Evolutionary conservation across 148 eudicot species (phyloP).

Genomic region (Tetragonia tetragonoides): DNA sequence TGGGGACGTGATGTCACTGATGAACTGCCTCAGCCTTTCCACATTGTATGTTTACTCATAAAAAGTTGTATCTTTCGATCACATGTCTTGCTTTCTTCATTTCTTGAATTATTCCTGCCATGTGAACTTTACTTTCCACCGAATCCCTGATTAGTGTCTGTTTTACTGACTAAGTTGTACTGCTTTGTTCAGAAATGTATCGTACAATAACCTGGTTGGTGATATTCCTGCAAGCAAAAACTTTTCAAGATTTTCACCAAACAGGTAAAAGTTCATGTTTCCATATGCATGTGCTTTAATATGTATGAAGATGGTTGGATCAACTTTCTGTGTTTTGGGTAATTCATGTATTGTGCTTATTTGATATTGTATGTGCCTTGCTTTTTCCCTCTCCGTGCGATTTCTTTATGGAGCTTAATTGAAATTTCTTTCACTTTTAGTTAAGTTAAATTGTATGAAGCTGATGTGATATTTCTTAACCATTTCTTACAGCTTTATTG

Average conservation of each 20-base stretch:
- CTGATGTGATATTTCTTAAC: neutral
- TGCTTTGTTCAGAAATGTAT: conserved; percentile 64
- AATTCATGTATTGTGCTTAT: neutral
- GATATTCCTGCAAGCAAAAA: conserved; percentile 76
- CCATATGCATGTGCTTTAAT: neutral
- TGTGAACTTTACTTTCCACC: neutral
- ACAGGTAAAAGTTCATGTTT: conserved; percentile 45
- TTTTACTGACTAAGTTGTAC: neutral
- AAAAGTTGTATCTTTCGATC: neutral
- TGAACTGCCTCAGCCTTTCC: conserved; percentile 73
- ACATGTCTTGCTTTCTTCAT: neutral
- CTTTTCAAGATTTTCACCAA: conserved; percentile 84
- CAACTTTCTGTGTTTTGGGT: neutral
- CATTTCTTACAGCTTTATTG: conserved; percentile 56
- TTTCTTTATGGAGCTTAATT: neutral
- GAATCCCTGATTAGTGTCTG: too few species aligned
- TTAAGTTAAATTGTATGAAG: too few species aligned
- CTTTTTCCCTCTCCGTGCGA: neutral
- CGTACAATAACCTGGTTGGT: conserved; percentile 79
- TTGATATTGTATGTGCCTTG: neutral
- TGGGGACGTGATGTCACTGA: conserved; percentile 66
- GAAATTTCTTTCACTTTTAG: neutral
- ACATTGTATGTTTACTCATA: conserved; percentile 50
- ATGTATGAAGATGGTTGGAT: neutral
- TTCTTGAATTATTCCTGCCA: too few species aligned